Base-by-base conservation (phyloP, 1,284 basidiomycete species). In the Pisolithus thermaeus region DNA sequence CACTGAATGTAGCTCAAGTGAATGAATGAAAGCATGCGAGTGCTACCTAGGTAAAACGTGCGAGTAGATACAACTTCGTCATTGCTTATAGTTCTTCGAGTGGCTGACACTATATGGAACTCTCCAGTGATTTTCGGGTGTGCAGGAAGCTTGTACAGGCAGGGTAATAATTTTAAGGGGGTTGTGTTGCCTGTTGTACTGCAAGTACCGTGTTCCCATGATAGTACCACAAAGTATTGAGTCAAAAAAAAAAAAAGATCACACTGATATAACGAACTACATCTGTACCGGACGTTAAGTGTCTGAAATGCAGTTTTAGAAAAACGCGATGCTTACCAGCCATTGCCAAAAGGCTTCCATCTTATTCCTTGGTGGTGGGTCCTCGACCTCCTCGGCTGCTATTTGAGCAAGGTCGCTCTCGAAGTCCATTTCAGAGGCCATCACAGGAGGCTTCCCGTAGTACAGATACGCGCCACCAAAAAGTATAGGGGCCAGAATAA, bases 401-500 rank as follows among this genome's bases (percentile, higher is more conserved):
- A 92, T 85, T 67, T 90, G 82, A 39, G 79, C 83, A 50, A 89
- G 71, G 52, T 84, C 79, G 7, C 76, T 74, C 49, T 83, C 68
- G 61, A 96, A 91, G 70, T 95, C 92, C 81, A 95, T 90, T 30
- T 92, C 79, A 23, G 73, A 62, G 9, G 80, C 60, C 43, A 63
- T 70, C 36, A 83, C 69, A 16, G 73, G 65, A 11, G 76, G 70
- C 25, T 71, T 66, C 59, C 73, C 76, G 63, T 79, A 79, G 60
- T 70, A 76, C 23, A 80, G 59, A 59, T 78, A 80, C 51, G 81
- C 77, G 7, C 71, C 78, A 42, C 79, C 7, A 67, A 89, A 94
- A 43, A 94, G 65, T 52, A 92, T 55, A 18, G 88, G 85, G 80
- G 92, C 93, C 46, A 88, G 58, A n/a, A 69, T 69, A 44, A 92